Evolutionary conservation across 2,329 filamentous ascomycete genomes (phyloP), one percentile per base, ranked within the genome.

Genomic region (Alternaria viburni): DNA sequence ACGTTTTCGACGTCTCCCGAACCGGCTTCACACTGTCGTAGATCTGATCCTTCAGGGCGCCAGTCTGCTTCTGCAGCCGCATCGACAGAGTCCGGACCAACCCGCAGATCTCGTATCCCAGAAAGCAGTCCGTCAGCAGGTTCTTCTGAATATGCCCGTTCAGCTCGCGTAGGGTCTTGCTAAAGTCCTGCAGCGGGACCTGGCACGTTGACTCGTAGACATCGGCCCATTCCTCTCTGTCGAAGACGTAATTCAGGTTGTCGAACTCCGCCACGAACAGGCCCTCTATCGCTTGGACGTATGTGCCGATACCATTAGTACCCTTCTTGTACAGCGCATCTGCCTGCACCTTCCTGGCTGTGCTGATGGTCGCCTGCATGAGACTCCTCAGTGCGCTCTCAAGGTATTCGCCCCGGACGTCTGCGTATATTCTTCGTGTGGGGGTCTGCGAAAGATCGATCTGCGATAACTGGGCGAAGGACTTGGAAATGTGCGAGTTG

Each of bases 51-150:
- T 97, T 97, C 61, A 97, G 85, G 74, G 97, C 93, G 3, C 93
- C 93, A 0, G 93, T 97, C 65, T 91, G 89, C 5, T 88, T 87
- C 67, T 97, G 95, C 5, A 99, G 83, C 43, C 91, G 90, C 59
- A 90, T 90, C 3, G 93, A 93, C 51, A 97, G 85, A 12, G 87
- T 87, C 1, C 93, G 92, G 50, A 98, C 89, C 64, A 97, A 92
- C 73, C 97, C 95, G 30, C 96, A 92, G 30, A 98, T 92, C 77
- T 99, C 96, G 78, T 97, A 99, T 8, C 93, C 93, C 52, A 99
- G 86, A 78, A 93, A 98, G 80, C 95, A 98, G 79, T 99, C 96
- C 0, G 93, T 97, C 69, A 89, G 88, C 43, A 97, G 83, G 75
- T 97, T 94, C 44, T 87, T 84, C 76, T 94, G 93, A 80, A 98